Conservation (phyloP, 441 rosid genomes). For the Breynia disticha region DNA sequence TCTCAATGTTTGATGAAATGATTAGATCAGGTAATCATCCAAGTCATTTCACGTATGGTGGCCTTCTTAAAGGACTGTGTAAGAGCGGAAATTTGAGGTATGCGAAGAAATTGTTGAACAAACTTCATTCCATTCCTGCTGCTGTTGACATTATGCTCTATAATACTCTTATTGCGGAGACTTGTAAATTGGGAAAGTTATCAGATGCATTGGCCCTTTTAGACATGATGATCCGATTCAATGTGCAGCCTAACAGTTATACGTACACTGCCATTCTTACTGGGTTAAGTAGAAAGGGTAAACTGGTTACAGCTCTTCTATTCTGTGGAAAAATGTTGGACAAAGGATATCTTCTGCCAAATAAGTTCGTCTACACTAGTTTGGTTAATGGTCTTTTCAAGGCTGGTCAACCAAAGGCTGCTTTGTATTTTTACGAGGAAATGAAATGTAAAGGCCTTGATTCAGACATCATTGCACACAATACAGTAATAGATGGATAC, state of each 20-base stretch:
- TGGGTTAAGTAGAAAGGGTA: conserved; percentile 64
- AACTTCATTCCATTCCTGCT: conserved; percentile 41
- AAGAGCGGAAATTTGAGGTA: conserved; percentile 49
- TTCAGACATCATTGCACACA: conserved; percentile 47
- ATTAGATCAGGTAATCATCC: conserved; percentile 52
- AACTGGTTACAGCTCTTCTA: conserved; percentile 56
- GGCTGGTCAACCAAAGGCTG: conserved; percentile 55
- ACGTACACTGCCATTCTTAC: conserved; percentile 53
- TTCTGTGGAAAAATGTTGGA: conserved; percentile 37
- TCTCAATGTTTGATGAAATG: conserved; percentile 74
- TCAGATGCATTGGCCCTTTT: conserved; percentile 52
- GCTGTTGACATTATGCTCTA: conserved; percentile 56
- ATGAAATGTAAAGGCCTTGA: conserved; percentile 36
- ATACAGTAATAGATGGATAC: conserved; percentile 47
- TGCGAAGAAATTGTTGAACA: conserved; percentile 51
- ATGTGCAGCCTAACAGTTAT: conserved; percentile 52
- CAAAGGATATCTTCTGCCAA: conserved; percentile 33
- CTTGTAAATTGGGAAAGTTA: conserved; percentile 49
- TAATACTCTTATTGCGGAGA: conserved; percentile 56
- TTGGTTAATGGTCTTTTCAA: conserved; percentile 64
- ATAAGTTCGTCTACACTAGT: conserved; percentile 43
- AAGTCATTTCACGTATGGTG: conserved; percentile 49
- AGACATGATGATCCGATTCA: conserved; percentile 49
- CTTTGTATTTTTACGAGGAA: conserved; percentile 32
- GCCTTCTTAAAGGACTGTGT: conserved; percentile 80